These are phyloP conservation scores for Phytopythium sindhum DNA, from an alignment of 352 stramenopile species.

Conservation along the genomic window DNA sequence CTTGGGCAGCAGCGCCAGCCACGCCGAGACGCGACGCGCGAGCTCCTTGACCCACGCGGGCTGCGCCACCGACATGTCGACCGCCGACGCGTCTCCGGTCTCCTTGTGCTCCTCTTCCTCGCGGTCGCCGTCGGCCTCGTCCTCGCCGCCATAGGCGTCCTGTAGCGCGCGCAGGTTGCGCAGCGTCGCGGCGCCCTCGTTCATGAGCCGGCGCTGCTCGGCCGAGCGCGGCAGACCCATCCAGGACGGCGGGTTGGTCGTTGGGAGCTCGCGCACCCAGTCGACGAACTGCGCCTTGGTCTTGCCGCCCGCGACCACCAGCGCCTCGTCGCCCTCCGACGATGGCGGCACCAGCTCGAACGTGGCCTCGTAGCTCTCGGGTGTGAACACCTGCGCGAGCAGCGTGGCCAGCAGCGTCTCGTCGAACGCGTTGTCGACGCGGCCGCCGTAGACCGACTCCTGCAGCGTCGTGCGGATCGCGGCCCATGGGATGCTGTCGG, in stretches of 20 bases:
- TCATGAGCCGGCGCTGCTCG: slow-evolving; percentile 88
- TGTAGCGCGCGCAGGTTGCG: slow-evolving; percentile 83
- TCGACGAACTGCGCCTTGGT: slow-evolving; percentile 90
- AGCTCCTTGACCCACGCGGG: slow-evolving; percentile 85
- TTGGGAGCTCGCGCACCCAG: slow-evolving; percentile 86
- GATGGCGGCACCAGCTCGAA: slow-evolving; percentile 62
- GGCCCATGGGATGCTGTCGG: slow-evolving; percentile 97
- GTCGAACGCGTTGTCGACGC: slow-evolving; percentile 96
- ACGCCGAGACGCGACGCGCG: slow-evolving; percentile 56
- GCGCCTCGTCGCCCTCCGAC: slow-evolving; percentile 48
- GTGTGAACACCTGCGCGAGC: slow-evolving; percentile 92
- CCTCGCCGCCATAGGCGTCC: slow-evolving; percentile 62
- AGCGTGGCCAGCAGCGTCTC: slow-evolving; percentile 95
- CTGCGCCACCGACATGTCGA: slow-evolving; percentile 21
- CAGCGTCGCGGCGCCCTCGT: slow-evolving; percentile 69
- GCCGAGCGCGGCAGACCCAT: slow-evolving; percentile 90
- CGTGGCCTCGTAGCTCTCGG: slow-evolving; percentile 92
- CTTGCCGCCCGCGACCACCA: slow-evolving; percentile 88
- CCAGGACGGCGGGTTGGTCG: slow-evolving; percentile 91
- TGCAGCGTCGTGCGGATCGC: slow-evolving; percentile 96
- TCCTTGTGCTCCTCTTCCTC: slow-evolving; percentile 64
- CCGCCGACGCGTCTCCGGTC: slow-evolving; percentile 19
- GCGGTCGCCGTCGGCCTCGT: slow-evolving; percentile 19
- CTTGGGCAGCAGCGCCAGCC: slow-evolving; percentile 56
- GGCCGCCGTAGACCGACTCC: slow-evolving; percentile 97